Conservation (phyloP, 2,329 filamentous ascomycete genomes). For the Domatiomyces catenatus region DNA sequence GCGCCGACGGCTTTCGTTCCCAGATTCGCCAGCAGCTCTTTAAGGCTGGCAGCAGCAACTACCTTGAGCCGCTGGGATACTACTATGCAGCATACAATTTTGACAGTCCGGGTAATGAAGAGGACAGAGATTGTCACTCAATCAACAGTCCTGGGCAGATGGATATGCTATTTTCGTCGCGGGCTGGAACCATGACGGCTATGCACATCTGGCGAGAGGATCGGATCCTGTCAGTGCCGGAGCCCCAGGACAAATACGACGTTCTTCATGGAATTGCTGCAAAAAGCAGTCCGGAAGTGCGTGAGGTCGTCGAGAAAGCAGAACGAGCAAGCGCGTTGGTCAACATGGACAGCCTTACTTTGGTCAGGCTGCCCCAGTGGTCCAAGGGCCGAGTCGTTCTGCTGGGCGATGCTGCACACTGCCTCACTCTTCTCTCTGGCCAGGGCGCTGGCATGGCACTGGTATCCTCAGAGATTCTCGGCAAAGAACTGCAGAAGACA, state of each 20-base stretch:
- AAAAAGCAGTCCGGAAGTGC: background rate
- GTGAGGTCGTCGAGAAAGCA: conserved; percentile 1
- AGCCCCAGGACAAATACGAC: conserved; percentile 1
- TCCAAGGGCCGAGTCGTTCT: conserved; percentile 34
- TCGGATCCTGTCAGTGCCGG: background rate
- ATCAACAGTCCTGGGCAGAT: conserved; percentile 3
- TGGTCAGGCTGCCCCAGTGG: conserved; percentile 21
- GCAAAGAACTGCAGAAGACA: conserved; percentile 24
- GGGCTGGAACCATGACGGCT: conserved; percentile 1
- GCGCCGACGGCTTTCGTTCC: conserved; percentile 20
- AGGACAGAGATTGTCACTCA: conserved; percentile 1
- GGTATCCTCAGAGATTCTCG: conserved; percentile 23
- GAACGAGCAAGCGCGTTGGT: background rate
- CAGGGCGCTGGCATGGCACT: conserved; percentile 38
- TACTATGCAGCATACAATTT: conserved; percentile 6
- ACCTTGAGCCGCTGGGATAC: conserved; percentile 3
- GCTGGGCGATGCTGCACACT: conserved; percentile 40
- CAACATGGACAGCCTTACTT: conserved; percentile 3
- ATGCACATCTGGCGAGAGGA: conserved; percentile 6
- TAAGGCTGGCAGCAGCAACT: background rate
- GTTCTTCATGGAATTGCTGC: conserved; percentile 2
- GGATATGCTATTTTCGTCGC: conserved; percentile 3
- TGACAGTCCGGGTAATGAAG: background rate
- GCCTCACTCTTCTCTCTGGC: conserved; percentile 34
- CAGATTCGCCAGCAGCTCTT: conserved; percentile 5